Evolutionary conservation across 768 basidiomycete genomes (phyloP).

Genomic region (Termitomyces sp.): DNA sequence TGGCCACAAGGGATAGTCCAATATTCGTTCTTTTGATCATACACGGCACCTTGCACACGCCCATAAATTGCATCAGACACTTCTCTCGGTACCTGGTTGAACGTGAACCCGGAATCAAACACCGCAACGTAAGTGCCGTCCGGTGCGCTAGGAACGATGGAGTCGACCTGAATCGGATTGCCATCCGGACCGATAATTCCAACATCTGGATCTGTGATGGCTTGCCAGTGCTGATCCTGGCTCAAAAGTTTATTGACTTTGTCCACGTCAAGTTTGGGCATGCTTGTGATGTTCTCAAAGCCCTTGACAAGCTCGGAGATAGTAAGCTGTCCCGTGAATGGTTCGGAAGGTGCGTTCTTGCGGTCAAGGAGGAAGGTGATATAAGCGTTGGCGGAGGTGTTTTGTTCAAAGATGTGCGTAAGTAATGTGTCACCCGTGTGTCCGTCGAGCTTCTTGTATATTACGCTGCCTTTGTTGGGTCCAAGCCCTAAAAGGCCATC

Average conservation of each 20-base stretch:
- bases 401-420: conserved; percentile 59
- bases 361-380: conserved; percentile 67
- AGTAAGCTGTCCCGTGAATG: conserved; percentile 60
- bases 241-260: conserved; percentile 50
- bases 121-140: conserved; percentile 62
- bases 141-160: conserved; percentile 66
- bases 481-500: conserved; percentile 74
- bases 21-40: conserved; percentile 44
- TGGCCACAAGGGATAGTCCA: conserved; percentile 78
- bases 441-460: conserved; percentile 48
- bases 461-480: conserved; percentile 65
- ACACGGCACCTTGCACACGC: conserved; percentile 66
- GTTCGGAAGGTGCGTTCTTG: conserved; percentile 42
- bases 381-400: conserved; percentile 51
- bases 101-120: conserved; percentile 68
- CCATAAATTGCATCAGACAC: conserved; percentile 80
- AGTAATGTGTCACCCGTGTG: conserved; percentile 52
- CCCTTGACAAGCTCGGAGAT: conserved; percentile 59
- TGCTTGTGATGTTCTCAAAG: conserved; percentile 52
- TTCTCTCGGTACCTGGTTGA: conserved; percentile 66
- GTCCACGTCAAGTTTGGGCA: conserved; percentile 63
- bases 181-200: conserved; percentile 80
- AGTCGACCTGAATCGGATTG: conserved; percentile 47
- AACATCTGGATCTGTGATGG: conserved; percentile 53
- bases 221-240: conserved; percentile 77